Base-by-base conservation (phyloP, 1,284 basidiomycete genomes). In the Ganoderma boninense region DNA sequence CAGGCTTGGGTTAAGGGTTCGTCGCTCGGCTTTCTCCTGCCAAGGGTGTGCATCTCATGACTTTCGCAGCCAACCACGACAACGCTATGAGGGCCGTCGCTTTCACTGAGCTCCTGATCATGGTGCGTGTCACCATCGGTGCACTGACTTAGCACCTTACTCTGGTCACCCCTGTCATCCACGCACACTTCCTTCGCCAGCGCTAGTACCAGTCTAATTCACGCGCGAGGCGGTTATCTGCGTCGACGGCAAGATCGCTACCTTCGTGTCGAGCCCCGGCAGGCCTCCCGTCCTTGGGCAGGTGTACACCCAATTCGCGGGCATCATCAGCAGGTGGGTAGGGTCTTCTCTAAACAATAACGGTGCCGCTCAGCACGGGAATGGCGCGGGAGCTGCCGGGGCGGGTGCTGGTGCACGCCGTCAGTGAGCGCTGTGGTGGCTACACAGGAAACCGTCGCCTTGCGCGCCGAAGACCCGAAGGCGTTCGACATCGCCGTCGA, bases 151-250 rank as follows among this genome's bases (percentile, higher is more conserved):
- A 94, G 83, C 91, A 90, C 77, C 94, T 93, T 82, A 94, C 95
- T n/a, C 84, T 98, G 75, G 77, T 97, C 69, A 88, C 93, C 1
- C 95, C 96, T 10, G 78, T 98, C 74, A 85, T 97, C 81, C 96
- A 93, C 80, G 94, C 90, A 23, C 95, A 97, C 83, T 98, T 98
- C 87, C 84, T 98, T 70, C 92, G 96, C 71, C 90, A 95, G 79
- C 91, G 97, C 73, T 97, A 94, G 87, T 96, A 93, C 84, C 95
- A 97, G 80, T 97, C 95, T n/a, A 86, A 87, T 97, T 97, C 81
- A 97, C 96, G 26, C 92, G 94, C 68, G 87, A 90, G 49, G 95
- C 95, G 14, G 81, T 97, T 66, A 79, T 80, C 26, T 69, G 75
- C n/a, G 83, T 88, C 18, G 84, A 84, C 62, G 77, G 52, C 18